Base-by-base conservation (phyloP, 2,329 filamentous ascomycete species). In the Phyllosticta citriasiana region DNA sequence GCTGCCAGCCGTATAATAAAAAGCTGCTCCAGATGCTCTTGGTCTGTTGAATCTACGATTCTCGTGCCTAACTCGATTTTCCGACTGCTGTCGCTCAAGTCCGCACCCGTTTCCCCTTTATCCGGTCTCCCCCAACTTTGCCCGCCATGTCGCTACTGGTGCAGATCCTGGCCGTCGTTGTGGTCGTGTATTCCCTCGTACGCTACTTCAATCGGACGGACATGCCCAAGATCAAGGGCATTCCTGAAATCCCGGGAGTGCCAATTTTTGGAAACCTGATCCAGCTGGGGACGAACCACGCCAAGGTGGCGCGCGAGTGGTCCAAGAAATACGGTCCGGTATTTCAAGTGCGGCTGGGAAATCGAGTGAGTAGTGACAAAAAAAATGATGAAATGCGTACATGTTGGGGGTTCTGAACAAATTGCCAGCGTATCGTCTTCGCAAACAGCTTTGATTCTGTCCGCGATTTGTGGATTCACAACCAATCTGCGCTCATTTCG, bases 391-490 rank as follows among this genome's bases (percentile, higher is more conserved):
- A 2, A 47, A 19, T 14, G 3, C 7, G n/a, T n/a, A n/a, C 14
- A 16, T 47, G n/a, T n/a, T 6, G 40, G n/a, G 6, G 16, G 7
- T n/a, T 14, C 40, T 47, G 12, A 47, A 2, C 14, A 22, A 2
- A 53, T 22, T 10, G n/a, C 2, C 63, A 86, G 78, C 81, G 88
- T 62, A 86, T 92, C 63, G 79, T 93, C 33, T 91, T 91, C 68
- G 88, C 88, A 64, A 93, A 93, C 67, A 86, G 83, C 1, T 92
- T 90, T 67, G 86, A 89, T 22, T 83, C 87, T 0, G 88, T 92
- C 35, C 84, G 83, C 60, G 79, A 87, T 65, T 78, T 93, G 24
- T 92, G 88, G 86, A 88, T 91, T 71, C 88, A 84, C 9, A 86
- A 93, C 67, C 88, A 91, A 67, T 89, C 88, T 0, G 81, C 88